phyloP scores from a whole-genome alignment of 1,284 basidiomycete genomes.

The Leccinum fallax region DNA sequence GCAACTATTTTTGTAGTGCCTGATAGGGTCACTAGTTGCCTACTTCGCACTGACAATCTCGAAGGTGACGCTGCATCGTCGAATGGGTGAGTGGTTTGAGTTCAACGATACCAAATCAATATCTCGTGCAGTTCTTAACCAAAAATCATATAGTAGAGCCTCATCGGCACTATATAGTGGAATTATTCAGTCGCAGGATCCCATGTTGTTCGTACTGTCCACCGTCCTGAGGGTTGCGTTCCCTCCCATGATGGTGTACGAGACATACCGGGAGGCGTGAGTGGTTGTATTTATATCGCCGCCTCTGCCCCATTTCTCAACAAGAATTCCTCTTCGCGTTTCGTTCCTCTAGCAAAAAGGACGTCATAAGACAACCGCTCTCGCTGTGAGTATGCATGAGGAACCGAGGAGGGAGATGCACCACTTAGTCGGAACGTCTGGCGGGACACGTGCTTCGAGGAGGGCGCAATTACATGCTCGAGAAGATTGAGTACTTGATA shows the following conservation, averaged over 20 bases:
- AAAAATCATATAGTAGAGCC: neutral
- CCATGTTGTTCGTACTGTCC: neutral
- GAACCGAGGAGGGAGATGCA: neutral
- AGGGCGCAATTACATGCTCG: conserved; percentile 9
- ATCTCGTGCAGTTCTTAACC: neutral
- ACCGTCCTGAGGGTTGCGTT: neutral
- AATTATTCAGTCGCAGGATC: neutral
- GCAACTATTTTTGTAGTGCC: conserved; percentile 6
- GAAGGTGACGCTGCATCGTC: conserved; percentile 3
- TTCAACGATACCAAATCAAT: neutral
- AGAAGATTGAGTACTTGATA: conserved; percentile 16
- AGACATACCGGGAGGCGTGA: conserved; percentile 10
- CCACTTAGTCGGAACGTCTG: neutral
- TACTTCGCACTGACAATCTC: conserved; percentile 8
- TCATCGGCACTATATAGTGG: neutral
- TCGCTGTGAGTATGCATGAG: neutral
- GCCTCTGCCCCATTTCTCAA: neutral
- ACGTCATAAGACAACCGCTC: conserved; percentile 2
- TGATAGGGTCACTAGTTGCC: conserved; percentile 14
- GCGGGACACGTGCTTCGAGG: conserved; percentile 1
- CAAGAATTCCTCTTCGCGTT: neutral
- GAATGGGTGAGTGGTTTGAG: conserved; percentile 4
- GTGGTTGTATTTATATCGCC: neutral
- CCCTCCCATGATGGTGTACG: neutral
- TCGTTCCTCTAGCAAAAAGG: conserved; percentile 4